Base-by-base conservation (phyloP, 2,329 filamentous ascomycete genomes). In the Neonectria ditissima region DNA sequence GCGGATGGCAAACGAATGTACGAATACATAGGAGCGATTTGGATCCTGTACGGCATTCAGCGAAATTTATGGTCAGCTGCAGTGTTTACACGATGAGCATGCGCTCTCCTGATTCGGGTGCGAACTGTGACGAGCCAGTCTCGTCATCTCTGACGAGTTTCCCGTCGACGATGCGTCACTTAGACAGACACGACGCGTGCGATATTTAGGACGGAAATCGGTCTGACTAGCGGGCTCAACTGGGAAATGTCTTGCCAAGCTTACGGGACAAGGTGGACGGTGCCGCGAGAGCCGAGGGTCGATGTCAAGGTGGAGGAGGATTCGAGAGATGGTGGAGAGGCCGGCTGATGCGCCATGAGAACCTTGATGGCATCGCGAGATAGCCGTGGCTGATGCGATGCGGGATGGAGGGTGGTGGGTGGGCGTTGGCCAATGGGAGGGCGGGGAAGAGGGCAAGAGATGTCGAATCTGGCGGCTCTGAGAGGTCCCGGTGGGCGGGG, bases 331-430 rank as follows among this genome's bases (percentile, higher is more conserved):
- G n/a, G 6, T 53, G 59, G 37, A 32, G 44, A 62, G 54, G 28
- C 52, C 51, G 62, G 62, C 59, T 44, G 28, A 55, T 48, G 62
- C 55, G 55, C 43, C 53, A 39, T 67, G 69, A 67, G 71, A 73
- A 74, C 72, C 72, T 65, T 74, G 72, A 74, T 74, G 69, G 69
- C 47, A 64, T 69, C 54, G 30, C 56, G 37, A 14, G 48, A 57
- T 37, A 13, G 30, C 45, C 71, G 71, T 73, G 71, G 71, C 71
- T 73, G 59, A 24, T 43, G 26, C 22, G 37, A 20, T 4, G 57
- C 48, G 59, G 50, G 22, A 37, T 39, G 51, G 32, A 9, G 24
- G 50, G 20, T 10, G 9, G 34, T n/a, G n/a, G n/a, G n/a, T n/a
- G n/a, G n/a, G n/a, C n/a, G n/a, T 11, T 26, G 57, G 11, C 71